Base-by-base conservation (phyloP, 306 rosid genomes). In the Betula pendula region DNA sequence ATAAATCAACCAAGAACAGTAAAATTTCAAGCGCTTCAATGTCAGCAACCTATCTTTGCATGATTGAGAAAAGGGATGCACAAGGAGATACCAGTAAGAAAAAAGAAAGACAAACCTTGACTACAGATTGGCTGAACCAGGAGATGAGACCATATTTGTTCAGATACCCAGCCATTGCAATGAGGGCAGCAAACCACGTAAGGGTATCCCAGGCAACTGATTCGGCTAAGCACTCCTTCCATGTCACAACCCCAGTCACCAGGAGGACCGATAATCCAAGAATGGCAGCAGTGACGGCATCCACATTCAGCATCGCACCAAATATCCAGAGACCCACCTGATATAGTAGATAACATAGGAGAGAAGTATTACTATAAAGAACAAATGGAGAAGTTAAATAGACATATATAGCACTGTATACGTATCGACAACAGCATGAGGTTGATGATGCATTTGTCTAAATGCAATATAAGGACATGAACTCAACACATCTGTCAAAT, bases 181-280 rank as follows among this genome's bases (percentile, higher is more conserved):
- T 96, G 77, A 96, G 99, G 43, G 99, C 99, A 81, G 99, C 99
- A 84, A 96, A 96, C 99, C 98, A 96, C 2, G 97, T 96, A 73
- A 96, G 93, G 42, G 99, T 96, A 75, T 96, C 99, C 99, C 99
- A 96, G 73, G 99, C 99, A 85, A 96, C 99, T 65, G 97, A 82
- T 79, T 96, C 99, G 74, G 83, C 91, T 77, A 96, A 88, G 88
- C 99, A 96, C 87, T 96, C 99, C 83, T 96, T 96, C 99, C 99
- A 96, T 63, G 99, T 92, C 73, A 96, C 93, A 58, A 96, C 98
- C 52, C 99, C 99, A 1, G 96, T 84, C 68, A 96, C 89, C 73
- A 96, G 97, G 77, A 96, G 98, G 63, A 92, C 81, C 22, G 98
- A 79, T 78, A 96, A 78, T 79, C 99, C 99, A 71, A 96, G 92